Percentiles rank a stretch among this genome's conserved stretches.
phyloP scores from a whole-genome alignment of 2,329 filamentous ascomycete species.

The Trichophyton mentagrophytes region DNA sequence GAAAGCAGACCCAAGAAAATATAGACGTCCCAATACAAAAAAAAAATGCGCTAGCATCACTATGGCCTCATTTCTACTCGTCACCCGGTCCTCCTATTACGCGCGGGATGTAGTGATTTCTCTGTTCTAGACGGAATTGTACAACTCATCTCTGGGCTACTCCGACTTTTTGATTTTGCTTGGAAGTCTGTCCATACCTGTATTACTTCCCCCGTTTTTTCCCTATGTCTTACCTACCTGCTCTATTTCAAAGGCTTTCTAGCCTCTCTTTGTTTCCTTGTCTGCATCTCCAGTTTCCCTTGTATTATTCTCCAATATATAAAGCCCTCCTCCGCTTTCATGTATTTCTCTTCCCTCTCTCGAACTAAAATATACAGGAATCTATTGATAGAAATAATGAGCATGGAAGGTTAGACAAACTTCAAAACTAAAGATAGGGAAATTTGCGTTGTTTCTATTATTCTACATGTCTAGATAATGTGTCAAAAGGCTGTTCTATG shows the following conservation, averaged over 20 bases:
- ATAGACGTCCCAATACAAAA: neutral
- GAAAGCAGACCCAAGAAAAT: neutral
- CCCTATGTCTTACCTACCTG: neutral
- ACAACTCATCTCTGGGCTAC: neutral
- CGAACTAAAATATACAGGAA: slow-evolving; percentile 1
- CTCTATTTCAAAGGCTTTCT: neutral
- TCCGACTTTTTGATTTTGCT: neutral
- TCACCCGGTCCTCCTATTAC: neutral
- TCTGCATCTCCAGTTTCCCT: slow-evolving; percentile 2
- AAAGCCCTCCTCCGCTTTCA: slow-evolving; percentile 2
- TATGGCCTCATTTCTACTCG: neutral
- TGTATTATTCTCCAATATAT: slow-evolving; percentile 5
- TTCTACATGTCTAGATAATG: neutral
- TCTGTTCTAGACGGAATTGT: neutral
- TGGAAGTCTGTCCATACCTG: slow-evolving; percentile 2
- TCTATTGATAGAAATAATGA: slow-evolving; percentile 2
- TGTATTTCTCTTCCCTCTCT: neutral
- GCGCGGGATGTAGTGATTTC: neutral
- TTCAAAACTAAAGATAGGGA: neutral
- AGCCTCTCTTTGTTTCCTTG: neutral
- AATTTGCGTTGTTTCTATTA: neutral
- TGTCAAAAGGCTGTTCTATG: neutral
- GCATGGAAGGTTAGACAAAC: slow-evolving; percentile 1
- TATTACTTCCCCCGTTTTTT: slow-evolving; percentile 1
- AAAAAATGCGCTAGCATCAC: neutral